These are phyloP conservation scores for Irpex rosettiformis DNA, from an alignment of 1,284 basidiomycete species.

Conservation along the genomic window DNA sequence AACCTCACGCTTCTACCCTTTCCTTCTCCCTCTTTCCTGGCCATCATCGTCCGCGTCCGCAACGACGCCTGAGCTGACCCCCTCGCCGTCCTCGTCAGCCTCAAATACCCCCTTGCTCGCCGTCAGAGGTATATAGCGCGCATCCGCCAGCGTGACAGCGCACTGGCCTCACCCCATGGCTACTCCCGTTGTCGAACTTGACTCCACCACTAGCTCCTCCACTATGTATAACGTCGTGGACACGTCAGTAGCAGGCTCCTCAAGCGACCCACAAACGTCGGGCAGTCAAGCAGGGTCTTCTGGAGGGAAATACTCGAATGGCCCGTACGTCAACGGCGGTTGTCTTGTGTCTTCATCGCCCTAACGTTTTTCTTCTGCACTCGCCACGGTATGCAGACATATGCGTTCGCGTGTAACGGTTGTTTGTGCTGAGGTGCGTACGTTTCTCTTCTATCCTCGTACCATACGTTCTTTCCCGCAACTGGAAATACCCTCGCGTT, in stretches of 20 bases:
- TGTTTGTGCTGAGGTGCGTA: slow-evolving; percentile 72
- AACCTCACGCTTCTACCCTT: slow-evolving; percentile 1
- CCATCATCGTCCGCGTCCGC: slow-evolving; percentile 10
- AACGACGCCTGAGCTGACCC: not conserved
- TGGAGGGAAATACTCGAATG: slow-evolving; percentile 25
- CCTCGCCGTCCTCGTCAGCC: not conserved
- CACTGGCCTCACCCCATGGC: not conserved
- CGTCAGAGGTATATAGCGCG: too few species aligned
- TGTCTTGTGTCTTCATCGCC: not conserved
- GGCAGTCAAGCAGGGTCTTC: not conserved
- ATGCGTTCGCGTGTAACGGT: slow-evolving; percentile 77
- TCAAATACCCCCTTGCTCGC: not conserved
- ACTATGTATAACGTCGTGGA: not conserved
- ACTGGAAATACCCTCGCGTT: too few species aligned
- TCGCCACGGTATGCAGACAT: slow-evolving; percentile 40
- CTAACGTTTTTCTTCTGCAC: not conserved
- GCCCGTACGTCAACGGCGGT: slow-evolving; percentile 25
- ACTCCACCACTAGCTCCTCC: not conserved
- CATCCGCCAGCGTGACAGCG: not conserved
- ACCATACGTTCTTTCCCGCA: slow-evolving; percentile 1
- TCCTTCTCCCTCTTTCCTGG: slow-evolving; percentile 1
- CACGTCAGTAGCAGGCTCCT: not conserved
- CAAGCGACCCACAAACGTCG: not conserved
- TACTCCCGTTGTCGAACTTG: not conserved
- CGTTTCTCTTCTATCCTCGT: slow-evolving; percentile 14